phyloP scores from a whole-genome alignment of 768 basidiomycete species.

The Rhizopogon vinicolor region DNA sequence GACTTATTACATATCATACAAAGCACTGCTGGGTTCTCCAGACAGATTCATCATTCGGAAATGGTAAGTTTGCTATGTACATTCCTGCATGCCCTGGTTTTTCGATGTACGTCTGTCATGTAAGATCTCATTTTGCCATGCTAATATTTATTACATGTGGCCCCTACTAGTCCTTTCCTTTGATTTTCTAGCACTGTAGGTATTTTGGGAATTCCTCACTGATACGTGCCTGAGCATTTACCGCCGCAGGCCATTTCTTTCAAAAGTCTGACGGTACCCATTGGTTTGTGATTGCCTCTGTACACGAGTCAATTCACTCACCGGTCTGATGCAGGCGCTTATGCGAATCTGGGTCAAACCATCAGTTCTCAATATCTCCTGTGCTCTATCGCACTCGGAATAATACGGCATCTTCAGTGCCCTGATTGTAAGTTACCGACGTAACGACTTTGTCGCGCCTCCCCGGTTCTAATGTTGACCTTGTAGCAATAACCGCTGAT shows the following conservation, averaged over 20 bases:
- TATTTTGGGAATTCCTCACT: not conserved
- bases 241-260: constrained; percentile 32
- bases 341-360: constrained; percentile 44
- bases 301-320: not conserved
- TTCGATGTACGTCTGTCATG: constrained; percentile 33
- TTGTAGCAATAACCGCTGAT: constrained; percentile 49
- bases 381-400: constrained; percentile 43
- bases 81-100: constrained; percentile 58
- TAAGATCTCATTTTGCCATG: not conserved
- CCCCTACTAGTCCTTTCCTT: not conserved
- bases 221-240: not conserved
- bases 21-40: constrained; percentile 43
- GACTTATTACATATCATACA: not conserved
- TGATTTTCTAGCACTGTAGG: constrained; percentile 17
- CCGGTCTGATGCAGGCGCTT: constrained; percentile 28
- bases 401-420: constrained; percentile 54
- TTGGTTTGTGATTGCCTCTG: constrained; percentile 34
- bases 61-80: constrained; percentile 42
- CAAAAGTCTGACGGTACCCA: constrained; percentile 41
- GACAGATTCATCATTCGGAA: constrained; percentile 58
- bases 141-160: not conserved
- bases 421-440: constrained; percentile 36
- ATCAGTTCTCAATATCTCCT: constrained; percentile 57
- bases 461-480: not conserved
- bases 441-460: not conserved